Evolutionary conservation across 371 early-diverging fungal species (phyloP), one percentile per base, ranked within the genome.

Genomic region (Dichotomocladium elegans): DNA sequence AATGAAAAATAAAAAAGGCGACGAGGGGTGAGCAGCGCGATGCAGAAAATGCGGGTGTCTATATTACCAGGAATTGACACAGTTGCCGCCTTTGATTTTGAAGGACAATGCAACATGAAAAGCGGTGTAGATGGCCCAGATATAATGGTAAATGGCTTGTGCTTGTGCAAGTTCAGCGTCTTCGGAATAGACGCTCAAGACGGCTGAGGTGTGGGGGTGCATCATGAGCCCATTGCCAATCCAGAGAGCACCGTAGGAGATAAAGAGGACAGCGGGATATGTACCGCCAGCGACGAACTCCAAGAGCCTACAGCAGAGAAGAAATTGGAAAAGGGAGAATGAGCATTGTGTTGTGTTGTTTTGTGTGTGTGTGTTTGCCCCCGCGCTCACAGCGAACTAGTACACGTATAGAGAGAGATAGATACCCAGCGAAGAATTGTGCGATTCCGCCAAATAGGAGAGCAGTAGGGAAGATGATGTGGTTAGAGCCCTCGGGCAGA

Each of bases 101-200:
- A 70, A 54, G 14, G 74, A 72, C 11, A 74, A 51, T 10, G 59
- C 55, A 33, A 64, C 50, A 55, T 74, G 66, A 53, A 74, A 49
- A 53, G 68, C 58, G 8, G 73, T 74, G 30, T 70, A 78, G 14
- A 66, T 51, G n/a, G 66, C 22, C 78, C 78, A 78, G 12, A 60
- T 60, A 29, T 74, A 52, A 15, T 66, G 45, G 28, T 70, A 74
- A 35, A 62, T 63, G 10, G 66, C 70, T 0, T 58, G 46, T 8
- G 67, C 68, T n/a, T 57, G 64, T 34, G 40, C 55, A 10, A 61
- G 47, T 33, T 72, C 71, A 2, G 51, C 53, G 4, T 63, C 58
- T 21, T 47, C 51, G 26, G 58, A 56, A 0, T 61, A 65, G 11
- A 58, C 61, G 7, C 64, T 51, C 11, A 64, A 56, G 1, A 61